phyloP scores from a whole-genome alignment of 352 stramenopile species.

The Pythium sukuiense region DNA sequence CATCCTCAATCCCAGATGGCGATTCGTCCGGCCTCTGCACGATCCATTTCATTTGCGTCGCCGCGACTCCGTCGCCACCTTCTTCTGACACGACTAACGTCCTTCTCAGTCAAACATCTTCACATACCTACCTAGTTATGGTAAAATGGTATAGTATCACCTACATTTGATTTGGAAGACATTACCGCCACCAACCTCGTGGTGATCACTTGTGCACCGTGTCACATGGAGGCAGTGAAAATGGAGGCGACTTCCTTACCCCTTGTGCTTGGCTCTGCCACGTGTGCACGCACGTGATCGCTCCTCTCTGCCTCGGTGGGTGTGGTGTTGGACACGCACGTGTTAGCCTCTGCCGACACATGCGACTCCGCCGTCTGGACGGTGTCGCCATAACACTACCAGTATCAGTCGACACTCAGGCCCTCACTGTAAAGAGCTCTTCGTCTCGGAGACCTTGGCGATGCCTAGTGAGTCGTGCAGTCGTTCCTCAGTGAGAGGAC shows the following conservation, averaged over 20 bases:
- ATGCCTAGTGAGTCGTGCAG: no score
- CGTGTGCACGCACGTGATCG: not conserved
- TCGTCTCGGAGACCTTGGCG: no score
- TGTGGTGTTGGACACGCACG: not conserved
- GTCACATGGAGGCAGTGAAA: not conserved
- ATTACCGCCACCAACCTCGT: not conserved
- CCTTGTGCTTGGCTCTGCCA: not conserved
- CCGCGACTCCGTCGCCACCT: not conserved
- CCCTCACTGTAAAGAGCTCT: no score
- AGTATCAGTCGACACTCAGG: no score
- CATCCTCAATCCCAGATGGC: conserved; percentile 4
- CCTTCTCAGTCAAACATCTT: not conserved
- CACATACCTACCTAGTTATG: not conserved
- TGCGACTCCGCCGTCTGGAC: not conserved
- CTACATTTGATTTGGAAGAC: not conserved
- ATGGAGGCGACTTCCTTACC: not conserved
- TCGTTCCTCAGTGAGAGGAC: no score
- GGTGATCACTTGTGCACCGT: not conserved
- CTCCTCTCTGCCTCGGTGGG: not conserved
- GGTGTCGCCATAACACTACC: no score
- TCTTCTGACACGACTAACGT: not conserved
- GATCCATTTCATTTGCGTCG: conserved; percentile 27
- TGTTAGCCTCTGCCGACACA: not conserved
- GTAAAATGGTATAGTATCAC: not conserved
- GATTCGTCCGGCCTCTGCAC: conserved; percentile 14